Base-by-base conservation (phyloP, 2,329 filamentous ascomycete species). In the Cadophora sp. region DNA sequence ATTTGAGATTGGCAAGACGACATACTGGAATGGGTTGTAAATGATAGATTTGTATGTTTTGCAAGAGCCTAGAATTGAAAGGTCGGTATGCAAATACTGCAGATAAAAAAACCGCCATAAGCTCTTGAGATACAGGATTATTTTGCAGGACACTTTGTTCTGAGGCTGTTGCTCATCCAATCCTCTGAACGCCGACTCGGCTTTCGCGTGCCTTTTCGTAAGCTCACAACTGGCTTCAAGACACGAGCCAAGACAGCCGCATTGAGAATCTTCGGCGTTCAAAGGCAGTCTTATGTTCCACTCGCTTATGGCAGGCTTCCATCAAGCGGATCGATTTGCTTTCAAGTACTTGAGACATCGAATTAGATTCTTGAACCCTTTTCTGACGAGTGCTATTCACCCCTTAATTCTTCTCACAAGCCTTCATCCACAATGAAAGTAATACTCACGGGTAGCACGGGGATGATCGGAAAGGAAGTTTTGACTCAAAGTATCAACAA, bases 1-100 rank as follows among this genome's bases (percentile, higher is more conserved):
- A 0, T 89, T 92, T 76, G 82, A 80, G 64, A 84, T 92, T 16
- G 78, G 78, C 14, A 85, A 88, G 81, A 89, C 88, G 2, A 84
- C 84, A 68, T 92, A 87, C 83, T 93, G 91, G 91, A 84, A 83
- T 64, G 90, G 90, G 0, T 68, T 92, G 68, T 91, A 77, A 34
- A 24, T n/a, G 5, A 6, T 14, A 2, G 50, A 53, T 27, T 11
- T 53, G 31, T 34, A 6, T 43, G 14, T 8, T 43, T 6, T 3
- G 37, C 7, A 43, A 43, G 3, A 9, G 6, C 37, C 7, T 12
- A 12, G 37, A 43, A 12, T 43, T 43, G n/a, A n/a, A n/a, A n/a
- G n/a, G n/a, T n/a, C n/a, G n/a, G n/a, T n/a, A n/a, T n/a, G n/a
- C n/a, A n/a, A n/a, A n/a, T n/a, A n/a, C n/a, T n/a, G n/a, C n/a